Evolutionary conservation across 768 basidiomycete genomes (phyloP), one percentile per base, ranked within the genome.

Genomic region (Mycena vulgaris): DNA sequence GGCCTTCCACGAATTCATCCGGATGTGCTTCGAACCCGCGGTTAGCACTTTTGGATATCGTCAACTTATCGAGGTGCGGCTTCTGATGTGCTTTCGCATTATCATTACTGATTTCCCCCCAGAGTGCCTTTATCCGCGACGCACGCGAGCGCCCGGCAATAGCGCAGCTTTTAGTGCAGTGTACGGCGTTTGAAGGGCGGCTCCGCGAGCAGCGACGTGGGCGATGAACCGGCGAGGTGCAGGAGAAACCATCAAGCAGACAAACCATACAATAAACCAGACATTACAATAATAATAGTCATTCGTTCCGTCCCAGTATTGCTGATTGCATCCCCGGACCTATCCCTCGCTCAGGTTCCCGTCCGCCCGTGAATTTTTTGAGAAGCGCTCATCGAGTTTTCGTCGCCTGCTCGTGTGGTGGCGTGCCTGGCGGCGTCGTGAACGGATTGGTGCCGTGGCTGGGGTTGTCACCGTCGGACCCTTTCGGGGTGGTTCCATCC

Each of bases 1-100:
- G 31, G 75, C 78, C 47, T 85, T 88, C 60, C 85, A 86, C 66
- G 83, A 87, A 40, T 89, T 88, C 77, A 68, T 88, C 61, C 76
- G 73, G 40, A 74, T 85, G 40, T 88, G 87, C 61, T 84, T 85
- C 9, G 71, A 83, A 5, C 42, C 83, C 81, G 19, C 84, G 9
- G 77, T 75, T 27, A 17, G 47, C 11, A 3, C 28, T 2, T 27
- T 30, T 35, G 83, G 52, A 67, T 88, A 35, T 64, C 86, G 14
- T 77, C 82, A 61, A 84, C 87, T 66, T 78, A 0, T 59, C 27
- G 65, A 63, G 27, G 70, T 63, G n/a, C 9, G 49, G 37, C 39
- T 14, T 16, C 9, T 49, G 3, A 16, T 56, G 3, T 39, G 39
- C 14, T 16, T 3, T 45, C 21, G 6, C 42, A 21, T 48, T 13